Evolutionary conservation across 2,329 filamentous ascomycete species (phyloP), one percentile per base, ranked within the genome.

Genomic region (Hymenoscyphus occultus): DNA sequence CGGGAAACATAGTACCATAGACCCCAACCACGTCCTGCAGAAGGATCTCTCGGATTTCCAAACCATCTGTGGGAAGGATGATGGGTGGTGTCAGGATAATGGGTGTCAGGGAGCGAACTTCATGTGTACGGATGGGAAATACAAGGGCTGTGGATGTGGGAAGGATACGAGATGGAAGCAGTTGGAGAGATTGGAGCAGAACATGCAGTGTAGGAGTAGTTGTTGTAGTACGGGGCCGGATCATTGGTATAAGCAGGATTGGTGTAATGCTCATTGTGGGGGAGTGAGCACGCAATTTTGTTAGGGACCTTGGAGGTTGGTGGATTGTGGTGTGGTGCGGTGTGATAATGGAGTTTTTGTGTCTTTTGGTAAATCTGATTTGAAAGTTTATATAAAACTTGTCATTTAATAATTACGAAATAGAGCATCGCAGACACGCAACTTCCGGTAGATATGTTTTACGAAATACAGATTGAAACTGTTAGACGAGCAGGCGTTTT

Each of bases 191-290:
- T 39, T 39, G 57, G 57, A 59, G 14, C 31, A 59, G n/a, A 40
- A 59, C 13, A 39, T 59, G 57, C 31, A 59, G 57, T 59, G 57
- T 13, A 35, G 19, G 31, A 59, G 28, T 39, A 39, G 35, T 22
- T 59, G 57, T n/a, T 59, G 57, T 7, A 59, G 35, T 40, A 59
- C 57, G 12, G 31, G 12, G 32, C 5, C 32, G 35, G 35, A 59
- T 40, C 31, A 59, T 22, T 59, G 57, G 57, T 59, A 59, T 40
- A 59, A 31, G 5, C n/a, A 39, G n/a, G 57, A 59, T 35, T 59
- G 57, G 57, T 59, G 57, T 40, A 39, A 35, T 59, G 57, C 57
- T 12, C 31, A 59, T 22, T 59, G 57, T 40, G 57, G 57, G 31
- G 57, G 57, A 7, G 19, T 59, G 3, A 39, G 31, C 14, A 59